phyloP scores from a whole-genome alignment of 139 green algal species.

The Limnomonas spitsbergensis region DNA sequence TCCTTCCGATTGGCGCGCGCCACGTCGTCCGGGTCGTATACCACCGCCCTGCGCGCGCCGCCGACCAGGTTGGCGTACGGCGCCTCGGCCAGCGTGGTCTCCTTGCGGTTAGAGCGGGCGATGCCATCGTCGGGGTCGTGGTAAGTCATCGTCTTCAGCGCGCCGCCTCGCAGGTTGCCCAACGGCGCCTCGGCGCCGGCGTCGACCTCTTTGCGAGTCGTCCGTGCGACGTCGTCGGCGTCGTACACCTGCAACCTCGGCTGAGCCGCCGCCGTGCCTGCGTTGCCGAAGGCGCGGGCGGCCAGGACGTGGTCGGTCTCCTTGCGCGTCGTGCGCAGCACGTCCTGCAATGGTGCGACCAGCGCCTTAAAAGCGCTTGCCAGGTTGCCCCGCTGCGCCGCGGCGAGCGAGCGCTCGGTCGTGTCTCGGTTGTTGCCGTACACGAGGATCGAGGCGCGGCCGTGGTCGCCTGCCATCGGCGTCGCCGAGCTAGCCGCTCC shows the following conservation, averaged over 20 bases:
- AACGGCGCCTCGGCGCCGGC: neutral
- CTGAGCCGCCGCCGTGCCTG: neutral
- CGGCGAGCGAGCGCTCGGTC: neutral
- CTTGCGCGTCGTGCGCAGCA: conserved; percentile 5
- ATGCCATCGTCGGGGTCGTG: conserved; percentile 2
- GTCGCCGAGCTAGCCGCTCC: neutral
- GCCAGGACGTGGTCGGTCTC: neutral
- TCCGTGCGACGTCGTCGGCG: conserved; percentile 13
- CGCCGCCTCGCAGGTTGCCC: neutral
- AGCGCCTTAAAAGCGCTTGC: conserved; percentile 10
- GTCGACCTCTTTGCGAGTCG: conserved; percentile 6
- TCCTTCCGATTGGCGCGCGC: conserved; percentile 7
- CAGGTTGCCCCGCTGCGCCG: neutral
- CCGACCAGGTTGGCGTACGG: neutral
- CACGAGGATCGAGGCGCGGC: neutral
- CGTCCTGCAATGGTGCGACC: neutral
- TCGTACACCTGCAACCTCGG: neutral
- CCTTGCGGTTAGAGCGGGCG: neutral
- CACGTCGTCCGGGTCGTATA: conserved; percentile 15
- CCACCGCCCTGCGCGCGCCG: neutral
- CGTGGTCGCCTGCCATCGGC: neutral
- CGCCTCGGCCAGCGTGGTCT: neutral
- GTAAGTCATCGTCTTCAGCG: neutral
- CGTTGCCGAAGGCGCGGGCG: neutral
- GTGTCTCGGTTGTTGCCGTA: conserved; percentile 18